A percentile compares a stretch with the other conserved stretches of the same genome.
Evolutionary conservation across 2,329 filamentous ascomycete species (phyloP).

Genomic region (Amauroascus verrucosus): DNA sequence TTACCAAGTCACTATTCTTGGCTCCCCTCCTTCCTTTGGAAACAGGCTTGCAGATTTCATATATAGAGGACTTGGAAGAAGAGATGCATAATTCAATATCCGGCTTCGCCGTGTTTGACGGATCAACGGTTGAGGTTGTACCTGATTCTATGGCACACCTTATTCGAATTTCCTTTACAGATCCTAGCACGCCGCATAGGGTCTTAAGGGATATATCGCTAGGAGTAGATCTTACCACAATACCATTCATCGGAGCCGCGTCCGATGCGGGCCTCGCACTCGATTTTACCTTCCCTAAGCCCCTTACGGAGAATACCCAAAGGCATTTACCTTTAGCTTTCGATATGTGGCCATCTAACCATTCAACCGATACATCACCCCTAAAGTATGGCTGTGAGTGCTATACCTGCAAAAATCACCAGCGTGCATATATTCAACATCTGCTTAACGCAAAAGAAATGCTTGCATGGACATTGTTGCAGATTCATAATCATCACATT

Average conservation of each 20-base stretch:
- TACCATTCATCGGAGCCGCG: constrained; percentile 61
- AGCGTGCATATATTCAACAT: constrained; percentile 79
- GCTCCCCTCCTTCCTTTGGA: constrained; percentile 63
- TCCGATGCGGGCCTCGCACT: constrained; percentile 82
- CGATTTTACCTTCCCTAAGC: constrained; percentile 60
- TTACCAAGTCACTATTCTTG: constrained; percentile 45
- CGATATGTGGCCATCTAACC: constrained; percentile 60
- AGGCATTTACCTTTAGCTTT: constrained; percentile 50
- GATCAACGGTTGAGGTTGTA: constrained; percentile 57
- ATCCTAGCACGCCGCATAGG: constrained; percentile 61
- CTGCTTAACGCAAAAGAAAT: constrained; percentile 86
- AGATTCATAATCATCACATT: constrained; percentile 78
- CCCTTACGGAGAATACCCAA: constrained; percentile 16
- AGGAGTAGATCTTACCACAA: constrained; percentile 68
- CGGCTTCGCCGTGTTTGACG: constrained; percentile 69
- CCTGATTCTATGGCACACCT: constrained; percentile 50
- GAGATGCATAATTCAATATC: constrained; percentile 49
- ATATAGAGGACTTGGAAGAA: constrained; percentile 63
- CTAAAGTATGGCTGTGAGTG: constrained; percentile 59
- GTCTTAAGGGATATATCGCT: constrained; percentile 64
- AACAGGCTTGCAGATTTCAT: constrained; percentile 65
- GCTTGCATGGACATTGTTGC: constrained; percentile 87
- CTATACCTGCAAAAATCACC: constrained; percentile 74
- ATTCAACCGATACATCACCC: constrained; percentile 54
- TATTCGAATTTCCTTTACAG: constrained; percentile 64